These are phyloP conservation scores for Cryptomeria japonica DNA, from an alignment of 75 land plant genomes.

Conservation along the genomic window DNA sequence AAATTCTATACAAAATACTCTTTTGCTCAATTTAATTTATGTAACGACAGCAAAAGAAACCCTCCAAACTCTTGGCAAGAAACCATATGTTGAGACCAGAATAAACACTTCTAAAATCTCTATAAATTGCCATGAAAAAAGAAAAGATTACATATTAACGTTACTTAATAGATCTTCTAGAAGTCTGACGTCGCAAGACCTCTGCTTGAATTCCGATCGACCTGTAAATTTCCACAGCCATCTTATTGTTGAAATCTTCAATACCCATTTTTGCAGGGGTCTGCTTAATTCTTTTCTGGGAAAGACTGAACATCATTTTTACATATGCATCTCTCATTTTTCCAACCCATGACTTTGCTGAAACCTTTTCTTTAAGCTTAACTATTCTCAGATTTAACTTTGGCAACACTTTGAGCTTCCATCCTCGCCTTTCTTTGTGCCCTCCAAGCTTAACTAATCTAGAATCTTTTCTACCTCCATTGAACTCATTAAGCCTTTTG, in stretches of 20 bases:
- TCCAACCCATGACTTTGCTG: not conserved
- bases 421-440: not conserved
- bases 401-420: not conserved
- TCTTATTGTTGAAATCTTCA: not conserved
- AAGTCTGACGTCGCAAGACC: too few relatives aligned
- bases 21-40: too few relatives aligned
- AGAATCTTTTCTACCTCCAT: not conserved
- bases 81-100: too few relatives aligned
- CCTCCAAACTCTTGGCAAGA: too few relatives aligned
- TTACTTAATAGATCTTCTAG: too few relatives aligned
- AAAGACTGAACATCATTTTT: not conserved
- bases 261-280: not conserved
- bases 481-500: not conserved
- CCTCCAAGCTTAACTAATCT: not conserved
- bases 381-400: not conserved
- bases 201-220: not conserved
- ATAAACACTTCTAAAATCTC: too few relatives aligned
- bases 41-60: too few relatives aligned
- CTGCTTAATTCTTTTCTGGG: not conserved
- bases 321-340: not conserved
- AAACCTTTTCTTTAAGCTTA: too few relatives aligned
- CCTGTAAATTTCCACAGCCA: not conserved
- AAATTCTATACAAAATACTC: too few relatives aligned
- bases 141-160: too few relatives aligned
- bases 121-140: too few relatives aligned